Evolutionary conservation across 345 rosid species (phyloP).

Genomic region (Moringa oleifera): DNA sequence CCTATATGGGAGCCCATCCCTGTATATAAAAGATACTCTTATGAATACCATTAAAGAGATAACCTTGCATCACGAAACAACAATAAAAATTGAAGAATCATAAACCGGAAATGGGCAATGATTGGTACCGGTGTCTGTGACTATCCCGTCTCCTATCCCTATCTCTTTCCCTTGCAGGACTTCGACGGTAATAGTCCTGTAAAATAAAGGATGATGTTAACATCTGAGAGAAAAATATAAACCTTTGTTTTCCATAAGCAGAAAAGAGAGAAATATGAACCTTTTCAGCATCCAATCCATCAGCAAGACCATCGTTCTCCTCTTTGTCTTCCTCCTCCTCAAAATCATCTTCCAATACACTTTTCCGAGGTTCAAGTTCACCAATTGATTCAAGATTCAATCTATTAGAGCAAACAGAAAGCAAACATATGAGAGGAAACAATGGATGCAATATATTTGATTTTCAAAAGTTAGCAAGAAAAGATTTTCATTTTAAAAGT

Average conservation of each 20-base stretch:
- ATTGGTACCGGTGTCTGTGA: conserved; percentile 61
- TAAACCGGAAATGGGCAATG: not conserved
- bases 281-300: conserved; percentile 62
- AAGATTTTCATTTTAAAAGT: not conserved
- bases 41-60: not conserved
- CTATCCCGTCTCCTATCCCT: conserved; percentile 70
- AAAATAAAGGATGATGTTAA: conserved; percentile 14
- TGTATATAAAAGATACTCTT: no score
- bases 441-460: not conserved
- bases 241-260: not conserved
- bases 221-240: not conserved
- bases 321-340: conserved; percentile 97
- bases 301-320: conserved; percentile 58
- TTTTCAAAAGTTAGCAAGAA: not conserved
- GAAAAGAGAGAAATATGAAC: conserved; percentile 25
- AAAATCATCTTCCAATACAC: conserved; percentile 94
- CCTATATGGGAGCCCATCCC: no score
- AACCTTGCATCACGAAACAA: not conserved
- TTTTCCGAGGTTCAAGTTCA: conserved; percentile 69
- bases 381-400: conserved; percentile 78
- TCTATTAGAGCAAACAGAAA: conserved; percentile 27
- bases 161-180: conserved; percentile 81
- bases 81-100: not conserved
- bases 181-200: conserved; percentile 76
- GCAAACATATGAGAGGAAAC: not conserved